phyloP scores from a whole-genome alignment of 1,284 basidiomycete species.

The Cystobasidiaceae sp. region DNA sequence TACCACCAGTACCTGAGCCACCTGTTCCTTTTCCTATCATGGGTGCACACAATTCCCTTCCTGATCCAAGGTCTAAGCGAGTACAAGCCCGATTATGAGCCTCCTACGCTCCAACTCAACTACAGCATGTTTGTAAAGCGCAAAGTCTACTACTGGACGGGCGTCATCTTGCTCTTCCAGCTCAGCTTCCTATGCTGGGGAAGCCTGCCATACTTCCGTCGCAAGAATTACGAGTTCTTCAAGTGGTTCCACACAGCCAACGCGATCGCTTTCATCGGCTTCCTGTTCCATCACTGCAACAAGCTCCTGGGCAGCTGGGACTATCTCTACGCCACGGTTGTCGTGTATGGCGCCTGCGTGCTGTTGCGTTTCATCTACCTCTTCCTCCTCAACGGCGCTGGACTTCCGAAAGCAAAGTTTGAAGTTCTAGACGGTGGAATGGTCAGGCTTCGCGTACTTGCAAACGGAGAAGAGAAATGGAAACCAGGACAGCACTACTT shows the following conservation, averaged over 20 bases:
- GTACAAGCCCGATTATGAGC: slow-evolving; percentile 33
- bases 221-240: slow-evolving; percentile 50
- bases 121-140: slow-evolving; percentile 34
- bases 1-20: slow-evolving; percentile 51
- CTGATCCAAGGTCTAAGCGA: slow-evolving; percentile 35
- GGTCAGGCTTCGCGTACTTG: slow-evolving; percentile 42
- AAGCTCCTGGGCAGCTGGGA: slow-evolving; percentile 41
- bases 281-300: slow-evolving; percentile 50
- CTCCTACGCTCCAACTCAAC: slow-evolving; percentile 35
- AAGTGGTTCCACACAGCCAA: slow-evolving; percentile 46
- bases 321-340: slow-evolving; percentile 49
- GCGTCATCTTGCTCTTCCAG: slow-evolving; percentile 48
- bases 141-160: slow-evolving; percentile 32
- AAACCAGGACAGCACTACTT: slow-evolving; percentile 51
- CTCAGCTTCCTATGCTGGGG: slow-evolving; percentile 45
- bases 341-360: slow-evolving; percentile 45
- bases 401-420: slow-evolving; percentile 45
- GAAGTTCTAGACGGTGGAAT: slow-evolving; percentile 45
- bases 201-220: slow-evolving; percentile 48
- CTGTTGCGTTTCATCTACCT: slow-evolving; percentile 46
- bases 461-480: slow-evolving; percentile 42
- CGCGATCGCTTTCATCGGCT: slow-evolving; percentile 40
- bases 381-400: slow-evolving; percentile 40
- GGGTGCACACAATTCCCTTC: slow-evolving; percentile 44
- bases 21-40: slow-evolving; percentile 44